Percentiles rank a stretch among this genome's conserved stretches.
Conservation (phyloP, 2,329 filamentous ascomycete genomes). For the Pseudogymnoascus pannorum region DNA sequence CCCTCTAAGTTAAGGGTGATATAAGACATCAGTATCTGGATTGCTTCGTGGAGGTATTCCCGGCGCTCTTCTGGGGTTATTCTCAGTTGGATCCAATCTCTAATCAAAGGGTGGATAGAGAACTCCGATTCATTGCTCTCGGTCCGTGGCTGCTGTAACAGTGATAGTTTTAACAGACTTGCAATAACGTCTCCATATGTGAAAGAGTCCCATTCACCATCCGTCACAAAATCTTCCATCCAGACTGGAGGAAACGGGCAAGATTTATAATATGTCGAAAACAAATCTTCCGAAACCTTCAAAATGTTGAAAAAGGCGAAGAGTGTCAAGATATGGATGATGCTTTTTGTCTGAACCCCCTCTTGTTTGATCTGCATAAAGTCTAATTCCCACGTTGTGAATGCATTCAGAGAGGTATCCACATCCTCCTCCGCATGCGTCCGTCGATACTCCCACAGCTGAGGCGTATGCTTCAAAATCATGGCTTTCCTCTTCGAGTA, state of each 20-base stretch:
- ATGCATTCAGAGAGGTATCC: slow-evolving; percentile 19
- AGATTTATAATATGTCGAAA: slow-evolving; percentile 12
- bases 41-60: slow-evolving; percentile 7
- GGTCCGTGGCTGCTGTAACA: slow-evolving; percentile 16
- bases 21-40: not conserved
- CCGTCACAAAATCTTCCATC: slow-evolving; percentile 13
- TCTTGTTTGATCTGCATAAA: slow-evolving; percentile 17
- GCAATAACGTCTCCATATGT: slow-evolving; percentile 15
- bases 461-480: slow-evolving; percentile 18
- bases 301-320: slow-evolving; percentile 19
- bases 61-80: not conserved
- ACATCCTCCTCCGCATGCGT: slow-evolving; percentile 9
- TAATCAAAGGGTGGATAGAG: slow-evolving; percentile 20
- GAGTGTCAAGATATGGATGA: slow-evolving; percentile 17
- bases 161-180: slow-evolving; percentile 17
- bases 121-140: slow-evolving; percentile 12
- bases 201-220: slow-evolving; percentile 17
- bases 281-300: slow-evolving; percentile 22
- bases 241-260: not conserved
- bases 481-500: slow-evolving; percentile 13
- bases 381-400: slow-evolving; percentile 25
- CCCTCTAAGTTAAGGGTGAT: not conserved
- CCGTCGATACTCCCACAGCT: slow-evolving; percentile 17
- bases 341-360: slow-evolving; percentile 2
- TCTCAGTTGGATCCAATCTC: slow-evolving; percentile 19